Evolutionary conservation across 164 flowering plant species (phyloP), one percentile per base, ranked within the genome.

Genomic region (Chimonanthus salicifolius): DNA sequence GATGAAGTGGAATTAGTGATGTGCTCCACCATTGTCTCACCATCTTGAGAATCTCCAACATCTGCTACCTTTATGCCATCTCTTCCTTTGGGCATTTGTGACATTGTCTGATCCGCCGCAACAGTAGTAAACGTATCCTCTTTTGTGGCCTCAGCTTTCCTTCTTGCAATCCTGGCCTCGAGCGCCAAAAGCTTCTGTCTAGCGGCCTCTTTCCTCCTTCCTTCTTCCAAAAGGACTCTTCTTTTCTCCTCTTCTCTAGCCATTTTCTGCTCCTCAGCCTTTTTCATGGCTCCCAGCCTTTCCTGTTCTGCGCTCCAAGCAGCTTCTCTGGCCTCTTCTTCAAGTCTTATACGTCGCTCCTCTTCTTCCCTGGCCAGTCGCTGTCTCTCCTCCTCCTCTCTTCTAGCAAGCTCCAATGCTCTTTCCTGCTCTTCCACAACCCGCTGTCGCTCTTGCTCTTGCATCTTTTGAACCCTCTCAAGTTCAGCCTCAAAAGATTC

Each of bases 401-500:
- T 87, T 21, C 89, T 87, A 75, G 96, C 93, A 72, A 86, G 80
- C 78, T 95, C 96, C 80, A 88, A 50, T n/a, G 89, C 98, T 76
- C 89, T 87, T 78, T 87, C 94, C 77, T 91, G 98, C 78, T 93
- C 98, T 76, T 91, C 98, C 74, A 89, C 77, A n/a, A 86, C 74
- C 60, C 88, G 82, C 76, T 86, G 94, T 62, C 98, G 77, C 78
- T 93, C 97, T 83, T 85, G 90, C 84, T 95, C 98, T 79, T 95
- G 98, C 85, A 93, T 85, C 83, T 82, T 87, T 79, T 95, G 99
- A 79, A 93, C 97, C 77, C 94, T 86, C 83, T 95, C 99, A 69
- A 95, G 94, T 78, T 95, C 99, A 70, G 98, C 98, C 87, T 95
- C 99, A 84, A 95, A 95, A 54, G 99, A 93, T 79, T 95, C 98